phyloP scores from a whole-genome alignment of 2,329 filamentous ascomycete species.

The Cercospora sp. region DNA sequence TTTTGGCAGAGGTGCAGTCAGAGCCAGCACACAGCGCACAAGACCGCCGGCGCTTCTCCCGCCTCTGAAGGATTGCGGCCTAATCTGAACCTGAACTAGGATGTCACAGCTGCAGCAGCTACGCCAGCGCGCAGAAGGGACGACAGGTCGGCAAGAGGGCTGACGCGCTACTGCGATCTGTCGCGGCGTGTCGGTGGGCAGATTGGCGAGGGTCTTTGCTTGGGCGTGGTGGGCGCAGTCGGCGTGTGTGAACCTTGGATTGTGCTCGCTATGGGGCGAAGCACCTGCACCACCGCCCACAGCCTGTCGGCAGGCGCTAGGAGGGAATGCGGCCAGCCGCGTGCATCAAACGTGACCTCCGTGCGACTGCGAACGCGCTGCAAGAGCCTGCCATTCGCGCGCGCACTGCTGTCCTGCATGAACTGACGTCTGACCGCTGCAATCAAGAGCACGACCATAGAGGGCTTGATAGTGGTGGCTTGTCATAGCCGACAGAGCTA shows the following conservation, averaged over 20 bases:
- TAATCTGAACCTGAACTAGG: constrained; percentile 6
- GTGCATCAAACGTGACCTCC: not conserved
- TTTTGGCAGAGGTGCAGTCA: constrained; percentile 8
- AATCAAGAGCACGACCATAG: not conserved
- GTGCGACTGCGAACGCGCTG: not conserved
- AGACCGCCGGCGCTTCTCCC: constrained; percentile 10
- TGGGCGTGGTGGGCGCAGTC: constrained; percentile 7
- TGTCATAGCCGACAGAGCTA: not conserved
- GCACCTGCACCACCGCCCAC: not conserved
- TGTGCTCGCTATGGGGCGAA: not conserved
- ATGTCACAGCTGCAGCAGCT: not conserved
- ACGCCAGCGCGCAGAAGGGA: not conserved
- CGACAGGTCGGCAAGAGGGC: not conserved
- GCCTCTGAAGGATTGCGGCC: constrained; percentile 12
- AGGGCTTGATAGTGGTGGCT: not conserved
- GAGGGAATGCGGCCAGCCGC: not conserved
- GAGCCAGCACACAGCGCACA: not conserved
- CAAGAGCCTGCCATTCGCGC: constrained; percentile 1
- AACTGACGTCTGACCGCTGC: constrained; percentile 3
- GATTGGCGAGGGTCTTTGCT: constrained; percentile 1
- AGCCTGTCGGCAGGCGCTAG: not conserved
- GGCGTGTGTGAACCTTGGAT: constrained; percentile 3
- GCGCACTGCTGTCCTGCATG: not conserved
- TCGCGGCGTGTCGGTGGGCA: not conserved
- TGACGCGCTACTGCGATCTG: not conserved